These are phyloP conservation scores for Phytophthora rubi DNA, from an alignment of 352 stramenopile species.

Conservation along the genomic window DNA sequence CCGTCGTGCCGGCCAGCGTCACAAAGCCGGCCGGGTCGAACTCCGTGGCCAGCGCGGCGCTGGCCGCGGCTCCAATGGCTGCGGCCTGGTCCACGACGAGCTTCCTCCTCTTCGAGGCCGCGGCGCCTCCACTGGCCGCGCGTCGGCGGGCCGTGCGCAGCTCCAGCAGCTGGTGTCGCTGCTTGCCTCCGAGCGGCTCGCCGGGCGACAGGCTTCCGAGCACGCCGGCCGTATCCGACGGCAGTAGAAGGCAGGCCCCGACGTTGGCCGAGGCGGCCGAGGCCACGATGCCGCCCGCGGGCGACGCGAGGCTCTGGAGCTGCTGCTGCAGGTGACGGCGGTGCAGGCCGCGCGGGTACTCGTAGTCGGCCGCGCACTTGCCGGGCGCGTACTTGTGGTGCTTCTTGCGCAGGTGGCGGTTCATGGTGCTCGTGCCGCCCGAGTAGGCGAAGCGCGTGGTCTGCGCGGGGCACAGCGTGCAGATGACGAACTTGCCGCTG, in stretches of 20 bases:
- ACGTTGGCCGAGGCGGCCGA: not conserved
- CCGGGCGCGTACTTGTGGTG: constrained; percentile 82
- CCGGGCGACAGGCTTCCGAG: constrained; percentile 53
- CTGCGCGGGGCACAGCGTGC: constrained; percentile 71
- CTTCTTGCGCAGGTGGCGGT: constrained; percentile 82
- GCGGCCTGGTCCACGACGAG: constrained; percentile 40
- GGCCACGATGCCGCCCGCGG: not conserved
- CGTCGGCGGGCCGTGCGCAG: constrained; percentile 59
- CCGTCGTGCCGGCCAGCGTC: constrained; percentile 38
- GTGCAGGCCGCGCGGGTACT: constrained; percentile 43
- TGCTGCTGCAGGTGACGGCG: constrained; percentile 10
- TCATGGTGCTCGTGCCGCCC: constrained; percentile 85
- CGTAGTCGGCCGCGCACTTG: constrained; percentile 79
- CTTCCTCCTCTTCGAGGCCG: constrained; percentile 49
- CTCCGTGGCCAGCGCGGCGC: constrained; percentile 29
- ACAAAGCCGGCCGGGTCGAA: constrained; percentile 78
- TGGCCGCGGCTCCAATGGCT: not conserved
- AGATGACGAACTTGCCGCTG: constrained; percentile 81
- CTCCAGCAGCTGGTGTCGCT: constrained; percentile 65
- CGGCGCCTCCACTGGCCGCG: constrained; percentile 25
- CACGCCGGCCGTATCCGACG: constrained; percentile 33
- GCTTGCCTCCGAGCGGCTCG: constrained; percentile 38
- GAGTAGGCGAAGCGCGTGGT: constrained; percentile 84
- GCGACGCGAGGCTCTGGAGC: constrained; percentile 19
- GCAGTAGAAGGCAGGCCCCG: not conserved